Base-by-base conservation (phyloP, 2,329 filamentous ascomycete species). In the Alternaria viburni region DNA sequence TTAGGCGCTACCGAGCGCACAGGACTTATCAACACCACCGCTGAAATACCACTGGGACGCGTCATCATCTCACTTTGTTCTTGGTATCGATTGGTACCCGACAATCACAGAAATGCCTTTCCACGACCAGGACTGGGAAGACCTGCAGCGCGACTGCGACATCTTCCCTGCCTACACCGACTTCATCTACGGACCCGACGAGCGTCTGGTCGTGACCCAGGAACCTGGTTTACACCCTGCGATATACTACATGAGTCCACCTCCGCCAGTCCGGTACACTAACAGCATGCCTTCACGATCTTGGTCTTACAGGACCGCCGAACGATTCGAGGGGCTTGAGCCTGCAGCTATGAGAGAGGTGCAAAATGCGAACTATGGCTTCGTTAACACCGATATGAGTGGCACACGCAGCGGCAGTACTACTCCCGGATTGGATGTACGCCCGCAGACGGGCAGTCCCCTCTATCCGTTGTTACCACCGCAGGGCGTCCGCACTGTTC, bases 141-240 rank as follows among this genome's bases (percentile, higher is more conserved):
- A 72, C 17, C 43, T 61, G 7, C 63, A 65, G 54, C 70, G 69
- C 47, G 71, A 74, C 56, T 64, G 54, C 36, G 60, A 55, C 10
- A 25, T 63, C 36, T 74, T 74, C 36, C 71, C 71, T 15, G 71
- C 72, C 7, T 74, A 69, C 46, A 69, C 52, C 5, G 70, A 74
- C 57, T 74, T 64, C 17, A 43, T 74, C 13, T 69, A 60, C 10
- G 72, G 69, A 28, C 26, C 66, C 9, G 69, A 72, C 44, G 43
- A 32, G 11, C 67, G 67, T 9, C 46, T 58, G 6, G 43, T 66
- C 5, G 65, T 62, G 25, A 46, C 41, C 6, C 51, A 70, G 19
- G 62, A 70, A 49, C 69, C 68, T 55, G 65, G 69, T 11, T 17
- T 69, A 13, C 70, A 72, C 26, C 68, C 68, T 21, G 56, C 63